phyloP scores from a whole-genome alignment of 305 asterid species.

The Solanum hybrid region DNA sequence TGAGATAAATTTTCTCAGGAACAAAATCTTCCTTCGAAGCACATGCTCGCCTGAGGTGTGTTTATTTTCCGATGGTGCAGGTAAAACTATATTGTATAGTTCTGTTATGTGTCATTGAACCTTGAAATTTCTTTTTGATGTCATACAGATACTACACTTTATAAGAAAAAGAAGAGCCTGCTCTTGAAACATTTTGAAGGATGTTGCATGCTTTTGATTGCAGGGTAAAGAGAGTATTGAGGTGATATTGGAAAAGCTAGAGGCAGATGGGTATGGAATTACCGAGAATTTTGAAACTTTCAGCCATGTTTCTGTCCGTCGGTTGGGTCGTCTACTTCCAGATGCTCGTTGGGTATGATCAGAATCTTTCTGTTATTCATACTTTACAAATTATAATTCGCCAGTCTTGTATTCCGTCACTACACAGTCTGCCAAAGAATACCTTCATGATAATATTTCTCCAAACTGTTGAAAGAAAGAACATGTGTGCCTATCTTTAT shows the following conservation, averaged over 20 bases:
- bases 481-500: background rate
- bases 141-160: background rate
- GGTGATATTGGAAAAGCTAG: conserved; percentile 33
- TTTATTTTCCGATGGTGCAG: conserved; percentile 56
- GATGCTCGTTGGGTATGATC: conserved; percentile 70
- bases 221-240: conserved; percentile 66
- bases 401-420: background rate
- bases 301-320: conserved; percentile 58
- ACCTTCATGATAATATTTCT: background rate
- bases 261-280: conserved; percentile 33
- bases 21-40: conserved; percentile 33
- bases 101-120: background rate
- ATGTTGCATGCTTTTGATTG: conserved; percentile 11
- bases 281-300: conserved; percentile 44
- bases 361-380: conserved; percentile 7
- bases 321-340: conserved; percentile 85
- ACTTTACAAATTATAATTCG: background rate
- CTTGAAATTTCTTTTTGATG: background rate
- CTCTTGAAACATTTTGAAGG: background rate
- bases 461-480: background rate
- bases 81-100: conserved; percentile 19
- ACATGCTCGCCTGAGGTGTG: conserved; percentile 70
- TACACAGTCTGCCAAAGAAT: background rate
- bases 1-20: conserved; percentile 25
- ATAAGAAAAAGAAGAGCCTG: background rate